Evolutionary conservation across 352 stramenopile genomes (phyloP).

Genomic region (Globisporangium sylvaticum): DNA sequence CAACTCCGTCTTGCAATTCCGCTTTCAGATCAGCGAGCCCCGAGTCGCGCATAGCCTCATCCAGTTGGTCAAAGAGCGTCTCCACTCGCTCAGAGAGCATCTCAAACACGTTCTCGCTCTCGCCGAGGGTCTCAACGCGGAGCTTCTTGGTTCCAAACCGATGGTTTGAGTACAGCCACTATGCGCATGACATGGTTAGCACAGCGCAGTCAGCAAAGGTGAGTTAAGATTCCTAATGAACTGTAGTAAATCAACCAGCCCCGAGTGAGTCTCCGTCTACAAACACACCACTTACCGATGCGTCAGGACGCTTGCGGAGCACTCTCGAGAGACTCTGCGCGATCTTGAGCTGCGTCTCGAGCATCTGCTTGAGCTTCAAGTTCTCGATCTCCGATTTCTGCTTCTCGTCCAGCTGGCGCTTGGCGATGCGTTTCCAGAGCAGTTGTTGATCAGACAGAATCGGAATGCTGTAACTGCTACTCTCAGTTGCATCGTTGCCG

Average conservation of each 20-base stretch:
- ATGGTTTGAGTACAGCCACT: background rate
- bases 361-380: constrained; percentile 19
- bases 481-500: background rate
- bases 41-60: background rate
- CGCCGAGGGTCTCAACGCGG: background rate
- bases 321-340: constrained; percentile 40
- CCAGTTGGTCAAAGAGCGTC: background rate
- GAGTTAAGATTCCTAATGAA: background rate
- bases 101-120: constrained; percentile 5
- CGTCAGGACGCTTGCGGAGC: constrained; percentile 26
- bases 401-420: constrained; percentile 16
- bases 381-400: constrained; percentile 18
- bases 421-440: constrained; percentile 28
- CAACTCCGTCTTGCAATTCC: background rate
- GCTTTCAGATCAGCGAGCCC: background rate
- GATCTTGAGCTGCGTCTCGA: constrained; percentile 44
- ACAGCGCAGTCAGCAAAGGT: background rate
- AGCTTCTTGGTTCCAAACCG: background rate
- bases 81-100: background rate
- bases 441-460: too few species aligned
- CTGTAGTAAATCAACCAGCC: too few species aligned
- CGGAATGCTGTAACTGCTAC: background rate
- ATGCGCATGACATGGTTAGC: background rate
- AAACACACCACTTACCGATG: background rate
- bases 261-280: too few species aligned